Base-by-base conservation (phyloP, 176 grass and related monocot species). In the Phragmites australis region DNA sequence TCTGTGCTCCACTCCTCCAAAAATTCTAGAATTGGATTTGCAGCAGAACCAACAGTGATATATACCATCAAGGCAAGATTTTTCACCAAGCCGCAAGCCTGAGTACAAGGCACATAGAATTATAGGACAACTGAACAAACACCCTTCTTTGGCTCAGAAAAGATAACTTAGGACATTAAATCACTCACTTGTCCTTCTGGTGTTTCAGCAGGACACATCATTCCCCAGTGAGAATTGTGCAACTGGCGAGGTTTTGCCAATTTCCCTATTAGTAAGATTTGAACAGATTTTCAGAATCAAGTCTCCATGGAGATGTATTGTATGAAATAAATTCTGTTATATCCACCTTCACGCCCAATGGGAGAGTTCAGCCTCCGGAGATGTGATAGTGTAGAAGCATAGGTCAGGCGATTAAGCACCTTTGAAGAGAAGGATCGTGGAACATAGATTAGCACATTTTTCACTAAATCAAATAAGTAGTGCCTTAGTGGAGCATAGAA, bases 171-270 rank as follows among this genome's bases (percentile, higher is more conserved):
- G 39, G 14, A 29, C 23, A 78, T 45, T 7, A 1, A 79, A 57
- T 56, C 19, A 57, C 83, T 82, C 83, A 95, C 96, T 84, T 99
- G 96, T 55, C 90, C 90, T 88, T 99, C 92, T 25, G 96, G 92
- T 84, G 96, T 99, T 99, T 99, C 96, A 85, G 92, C 88, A 81
- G 96, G 92, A 89, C 96, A 99, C 92, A 99, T 95, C 96, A 99
- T 99, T 66, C 96, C 96, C 96, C 96, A 99, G 47, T 95, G 96
- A 72, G 93, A 99, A 88, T 95, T 93, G 79, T 99, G 96, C 84
- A 95, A 85, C 68, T 99, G 96, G 26, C 93, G 96, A 69, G 92
- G 96, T 75, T 93, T 99, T 67, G 92, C 96, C 84, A 99, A 66
- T 81, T 99, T 99, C 18, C 95, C 96, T 99, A 82, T 83, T 70